Conservation (phyloP, 2,329 filamentous ascomycete genomes). For the Emmonsia crescens region DNA sequence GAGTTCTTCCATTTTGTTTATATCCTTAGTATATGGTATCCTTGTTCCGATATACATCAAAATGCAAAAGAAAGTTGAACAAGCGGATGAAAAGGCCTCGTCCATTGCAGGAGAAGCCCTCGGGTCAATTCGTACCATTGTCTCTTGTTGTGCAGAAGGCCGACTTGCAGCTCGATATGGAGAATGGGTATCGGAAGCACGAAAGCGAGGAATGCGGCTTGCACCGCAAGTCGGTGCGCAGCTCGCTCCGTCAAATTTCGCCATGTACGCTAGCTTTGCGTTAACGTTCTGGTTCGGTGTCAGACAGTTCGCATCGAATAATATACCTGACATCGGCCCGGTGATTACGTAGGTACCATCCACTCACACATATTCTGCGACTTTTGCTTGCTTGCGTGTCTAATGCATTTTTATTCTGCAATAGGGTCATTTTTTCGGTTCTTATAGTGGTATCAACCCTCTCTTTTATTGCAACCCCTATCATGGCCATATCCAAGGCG, state of each 20-base stretch:
- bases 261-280: slow-evolving; percentile 27
- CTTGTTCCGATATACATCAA: slow-evolving; percentile 26
- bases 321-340: slow-evolving; percentile 25
- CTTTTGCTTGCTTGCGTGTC: not conserved
- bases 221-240: slow-evolving; percentile 23
- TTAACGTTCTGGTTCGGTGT: slow-evolving; percentile 31
- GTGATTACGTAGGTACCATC: slow-evolving; percentile 25
- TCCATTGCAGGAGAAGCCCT: slow-evolving; percentile 35
- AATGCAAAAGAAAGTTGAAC: slow-evolving; percentile 24
- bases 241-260: slow-evolving; percentile 25
- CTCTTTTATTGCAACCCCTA: slow-evolving; percentile 14
- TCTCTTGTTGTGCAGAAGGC: slow-evolving; percentile 33
- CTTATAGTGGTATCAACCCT: slow-evolving; percentile 14
- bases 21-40: slow-evolving; percentile 24
- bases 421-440: slow-evolving; percentile 28
- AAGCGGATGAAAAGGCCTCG: slow-evolving; percentile 28
- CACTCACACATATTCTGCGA: not conserved
- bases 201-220: slow-evolving; percentile 21
- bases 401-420: not conserved
- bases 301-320: slow-evolving; percentile 24
- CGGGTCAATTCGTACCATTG: slow-evolving; percentile 34
- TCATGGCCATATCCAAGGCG: slow-evolving; percentile 28
- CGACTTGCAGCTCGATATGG: slow-evolving; percentile 28
- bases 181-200: slow-evolving; percentile 27
- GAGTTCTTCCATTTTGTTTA: slow-evolving; percentile 37